Conservation (phyloP, 2,329 filamentous ascomycete species). For the Nemania diffusa region DNA sequence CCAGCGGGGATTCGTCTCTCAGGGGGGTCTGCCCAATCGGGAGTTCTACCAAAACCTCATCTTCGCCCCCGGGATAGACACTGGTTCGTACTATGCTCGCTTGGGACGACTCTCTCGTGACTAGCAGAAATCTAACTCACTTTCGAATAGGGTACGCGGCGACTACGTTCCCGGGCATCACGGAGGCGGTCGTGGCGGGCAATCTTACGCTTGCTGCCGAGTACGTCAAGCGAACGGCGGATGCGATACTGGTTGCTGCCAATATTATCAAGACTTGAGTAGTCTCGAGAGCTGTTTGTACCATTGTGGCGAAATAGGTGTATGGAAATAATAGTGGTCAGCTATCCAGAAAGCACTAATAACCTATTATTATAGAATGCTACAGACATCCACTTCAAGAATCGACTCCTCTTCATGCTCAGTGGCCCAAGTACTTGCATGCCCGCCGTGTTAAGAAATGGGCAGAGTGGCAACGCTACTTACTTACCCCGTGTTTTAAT, state of each 20-base stretch:
- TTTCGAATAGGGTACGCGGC: conserved; percentile 44
- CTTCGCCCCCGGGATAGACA: conserved; percentile 60
- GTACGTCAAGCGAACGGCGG: conserved; percentile 46
- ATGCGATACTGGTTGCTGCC: conserved; percentile 44
- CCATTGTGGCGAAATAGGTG: not conserved
- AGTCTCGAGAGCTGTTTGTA: not conserved
- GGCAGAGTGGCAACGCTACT: not conserved
- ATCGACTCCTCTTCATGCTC: not conserved
- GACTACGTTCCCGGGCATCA: conserved; percentile 49
- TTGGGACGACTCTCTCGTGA: not conserved
- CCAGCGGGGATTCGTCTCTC: conserved; percentile 60
- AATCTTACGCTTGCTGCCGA: conserved; percentile 45
- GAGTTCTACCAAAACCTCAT: conserved; percentile 60
- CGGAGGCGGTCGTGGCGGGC: conserved; percentile 43
- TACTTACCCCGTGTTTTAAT: not conserved
- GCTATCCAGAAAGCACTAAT: not conserved
- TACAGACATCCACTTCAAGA: not conserved
- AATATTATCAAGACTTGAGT: conserved; percentile 43
- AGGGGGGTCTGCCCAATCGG: conserved; percentile 58
- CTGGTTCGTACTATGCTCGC: conserved; percentile 49
- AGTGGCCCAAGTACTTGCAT: not conserved
- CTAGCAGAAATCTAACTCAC: not conserved
- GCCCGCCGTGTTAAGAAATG: not conserved
- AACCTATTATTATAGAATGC: not conserved
- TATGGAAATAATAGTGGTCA: not conserved